Evolutionary conservation across 1,284 basidiomycete species (phyloP), one percentile per base, ranked within the genome.

Genomic region (Ganoderma leucocontextum): DNA sequence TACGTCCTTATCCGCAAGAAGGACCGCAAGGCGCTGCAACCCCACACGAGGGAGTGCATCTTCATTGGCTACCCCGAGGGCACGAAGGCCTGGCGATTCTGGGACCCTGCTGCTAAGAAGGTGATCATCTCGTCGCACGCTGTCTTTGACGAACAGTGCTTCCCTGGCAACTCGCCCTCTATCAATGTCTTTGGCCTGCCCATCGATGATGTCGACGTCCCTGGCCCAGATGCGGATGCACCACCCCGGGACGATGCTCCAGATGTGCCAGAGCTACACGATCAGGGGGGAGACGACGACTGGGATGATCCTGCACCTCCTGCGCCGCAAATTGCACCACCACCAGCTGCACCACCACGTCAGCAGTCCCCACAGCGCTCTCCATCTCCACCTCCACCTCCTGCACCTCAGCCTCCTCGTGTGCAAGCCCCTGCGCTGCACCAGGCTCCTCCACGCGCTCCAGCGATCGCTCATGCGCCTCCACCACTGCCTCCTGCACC

Each of bases 141-240:
- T 3, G 39, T 39, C 9, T 39, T 39, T 39, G 39, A 39, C 13
- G 39, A 39, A 4, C 39, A 39, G 39, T 39, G 39, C 39, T 39
- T 39, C 39, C 39, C 39, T 3, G 39, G 39, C 39, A 39, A 39
- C 39, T 39, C 4, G 39, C 39, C 39, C 39, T 39, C 4, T 4
- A 39, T 39, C 39, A 39, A 39, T 4, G 39, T 39, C 9, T 39
- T 39, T 39, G 39, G 39, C 39, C 39, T 63, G 0, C 72, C 73
- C 10, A 64, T 76, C 12, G 80, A 78, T 0, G 39, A 39, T 39
- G 39, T 39, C 1, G 39, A 39, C 13, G 39, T 39, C 39, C 39
- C 39, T 39, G 39, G 39, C 5, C 2, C 39, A 33, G 59, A 60
- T 19, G 29, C 29, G 2, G 12, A 60, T 22, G 39, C 59, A 60